Evolutionary conservation across 2,329 filamentous ascomycete species (phyloP).

Genomic region (Chaetomiaceae sp.): DNA sequence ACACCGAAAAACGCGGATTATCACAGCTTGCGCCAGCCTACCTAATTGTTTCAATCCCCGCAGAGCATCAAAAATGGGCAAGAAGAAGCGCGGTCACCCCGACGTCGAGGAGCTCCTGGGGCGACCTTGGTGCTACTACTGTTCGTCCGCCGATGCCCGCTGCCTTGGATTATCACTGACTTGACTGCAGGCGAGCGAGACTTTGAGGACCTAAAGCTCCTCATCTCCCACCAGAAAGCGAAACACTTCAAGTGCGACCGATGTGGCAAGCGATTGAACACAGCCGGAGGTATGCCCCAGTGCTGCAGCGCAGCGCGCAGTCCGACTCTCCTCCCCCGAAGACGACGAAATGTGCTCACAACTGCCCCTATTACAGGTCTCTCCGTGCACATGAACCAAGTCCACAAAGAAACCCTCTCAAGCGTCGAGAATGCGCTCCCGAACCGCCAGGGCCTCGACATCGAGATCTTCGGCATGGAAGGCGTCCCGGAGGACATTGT

Average conservation of each 20-base stretch:
- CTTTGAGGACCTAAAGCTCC: constrained; percentile 94
- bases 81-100: constrained; percentile 84
- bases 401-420: constrained; percentile 88
- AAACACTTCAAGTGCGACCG: constrained; percentile 98
- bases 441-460: constrained; percentile 77
- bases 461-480: constrained; percentile 98
- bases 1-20: too few species aligned
- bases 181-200: constrained; percentile 70
- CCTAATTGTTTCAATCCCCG: not conserved
- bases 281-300: constrained; percentile 71
- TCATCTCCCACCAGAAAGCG: constrained; percentile 97
- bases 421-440: constrained; percentile 89
- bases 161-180: constrained; percentile 3
- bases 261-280: constrained; percentile 84
- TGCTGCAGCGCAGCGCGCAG: not conserved
- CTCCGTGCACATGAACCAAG: constrained; percentile 95
- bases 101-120: constrained; percentile 82
- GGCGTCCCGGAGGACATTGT: constrained; percentile 85
- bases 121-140: constrained; percentile 98
- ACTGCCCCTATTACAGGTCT: constrained; percentile 52
- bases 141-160: constrained; percentile 38
- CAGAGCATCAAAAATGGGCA: constrained; percentile 53
- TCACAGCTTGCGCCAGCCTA: too few species aligned
- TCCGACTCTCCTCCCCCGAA: not conserved
- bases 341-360: constrained; percentile 8